Percentiles rank a stretch among this genome's conserved stretches.
Evolutionary conservation across 768 basidiomycete species (phyloP).

Genomic region (Suillus tomentosus): DNA sequence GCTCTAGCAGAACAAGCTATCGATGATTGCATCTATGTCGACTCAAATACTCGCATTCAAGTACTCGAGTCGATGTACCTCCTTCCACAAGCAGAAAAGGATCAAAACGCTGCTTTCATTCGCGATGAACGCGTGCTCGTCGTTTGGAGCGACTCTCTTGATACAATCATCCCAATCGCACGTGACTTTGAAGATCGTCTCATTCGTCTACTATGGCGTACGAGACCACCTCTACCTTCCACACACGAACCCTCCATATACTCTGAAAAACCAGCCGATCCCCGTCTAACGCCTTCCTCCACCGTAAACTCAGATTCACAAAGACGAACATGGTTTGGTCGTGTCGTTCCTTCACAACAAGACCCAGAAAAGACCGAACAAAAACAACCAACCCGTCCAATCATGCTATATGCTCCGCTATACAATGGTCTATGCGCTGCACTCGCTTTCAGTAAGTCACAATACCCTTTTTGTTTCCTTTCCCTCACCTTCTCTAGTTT

Average conservation of each 20-base stretch:
- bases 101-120: slow-evolving; percentile 63
- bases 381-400: slow-evolving; percentile 21
- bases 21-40: slow-evolving; percentile 45
- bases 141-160: slow-evolving; percentile 82
- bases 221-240: slow-evolving; percentile 29
- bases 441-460: slow-evolving; percentile 21
- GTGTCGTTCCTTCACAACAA: slow-evolving; percentile 43
- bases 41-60: slow-evolving; percentile 72
- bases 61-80: slow-evolving; percentile 77
- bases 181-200: slow-evolving; percentile 59
- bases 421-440: slow-evolving; percentile 33
- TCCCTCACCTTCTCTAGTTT: slow-evolving; percentile 43
- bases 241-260: slow-evolving; percentile 32
- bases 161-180: slow-evolving; percentile 60
- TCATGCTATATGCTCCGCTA: slow-evolving; percentile 26
- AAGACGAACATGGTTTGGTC: slow-evolving; percentile 64
- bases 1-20: slow-evolving; percentile 43
- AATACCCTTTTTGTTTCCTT: not conserved
- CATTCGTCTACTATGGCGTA: slow-evolving; percentile 57
- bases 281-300: slow-evolving; percentile 7
- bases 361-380: slow-evolving; percentile 28
- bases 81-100: slow-evolving; percentile 56
- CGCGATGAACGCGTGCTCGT: slow-evolving; percentile 83
- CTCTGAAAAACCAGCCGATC: slow-evolving; percentile 29
- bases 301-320: slow-evolving; percentile 18